Evolutionary conservation across 2,329 filamentous ascomycete genomes (phyloP), one percentile per base, ranked within the genome.

Genomic region (Diaporthe ampelina): DNA sequence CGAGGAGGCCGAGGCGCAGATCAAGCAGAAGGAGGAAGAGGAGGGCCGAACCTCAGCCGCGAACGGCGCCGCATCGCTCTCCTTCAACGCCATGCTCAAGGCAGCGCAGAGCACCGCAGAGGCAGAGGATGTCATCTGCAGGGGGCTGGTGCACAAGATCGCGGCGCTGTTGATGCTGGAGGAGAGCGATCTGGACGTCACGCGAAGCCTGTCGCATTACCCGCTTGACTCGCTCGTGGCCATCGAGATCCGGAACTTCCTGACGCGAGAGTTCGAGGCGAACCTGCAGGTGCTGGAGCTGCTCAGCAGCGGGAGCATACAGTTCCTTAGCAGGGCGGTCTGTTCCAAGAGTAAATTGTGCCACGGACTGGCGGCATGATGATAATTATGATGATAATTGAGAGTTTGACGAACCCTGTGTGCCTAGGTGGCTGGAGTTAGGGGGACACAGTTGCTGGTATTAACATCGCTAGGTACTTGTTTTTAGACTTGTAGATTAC

Each of bases 201-300:
- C 76, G 32, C 75, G 77, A 9, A 76, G 77, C 35, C 79, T 81
- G 45, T 79, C 79, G 8, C 76, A 77, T 45, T 80, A 79, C 54
- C 79, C 78, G 1, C 72, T 81, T n/a, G 80, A 81, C 54, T 79
- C 78, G 58, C 69, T 81, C 70, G 79, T 77, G n/a, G 79, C 80
- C 10, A 80, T 81, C 19, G 80, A 81, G 77, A 50, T 81, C 32
- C 74, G 79, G 17, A 81, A 81, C 70, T 81, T 79, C 79, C 67
- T 75, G 4, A 86, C 85, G 3, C 83, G 86, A 70, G 86, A 88
- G 80, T 84, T 88, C 76, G 83, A 88, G 78, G 84, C 85, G 1
- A 88, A 86, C 72, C 77, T 90, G 78, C 88, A 90, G 80, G 88
- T 91, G 0, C 79, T 91, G 74, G 88, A 91, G 78, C 79, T 91